These are phyloP conservation scores for Trichophyton benhamiae DNA, from an alignment of 2,329 filamentous ascomycete genomes.

Conservation along the genomic window DNA sequence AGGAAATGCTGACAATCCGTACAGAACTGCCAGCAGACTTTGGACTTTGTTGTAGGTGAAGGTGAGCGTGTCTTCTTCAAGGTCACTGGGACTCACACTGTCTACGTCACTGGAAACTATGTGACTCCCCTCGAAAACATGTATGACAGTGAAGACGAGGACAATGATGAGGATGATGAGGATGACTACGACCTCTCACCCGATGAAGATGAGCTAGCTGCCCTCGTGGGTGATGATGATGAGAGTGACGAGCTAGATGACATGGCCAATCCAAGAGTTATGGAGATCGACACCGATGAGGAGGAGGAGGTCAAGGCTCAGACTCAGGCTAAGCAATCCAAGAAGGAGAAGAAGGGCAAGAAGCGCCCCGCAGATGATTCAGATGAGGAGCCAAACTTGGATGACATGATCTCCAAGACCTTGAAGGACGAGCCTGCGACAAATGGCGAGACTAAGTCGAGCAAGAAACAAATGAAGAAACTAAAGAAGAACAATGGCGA, in stretches of 20 bases:
- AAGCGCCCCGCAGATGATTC: conserved; percentile 73
- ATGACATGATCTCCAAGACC: conserved; percentile 72
- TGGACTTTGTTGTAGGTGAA: conserved; percentile 84
- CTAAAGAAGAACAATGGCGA: conserved; percentile 98
- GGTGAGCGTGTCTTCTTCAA: conserved; percentile 86
- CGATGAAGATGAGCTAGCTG: conserved; percentile 60
- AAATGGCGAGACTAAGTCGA: conserved; percentile 54
- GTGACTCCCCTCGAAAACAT: conserved; percentile 54
- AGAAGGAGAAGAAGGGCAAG: conserved; percentile 65
- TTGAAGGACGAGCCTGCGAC: conserved; percentile 38
- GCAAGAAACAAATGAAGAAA: conserved; percentile 97
- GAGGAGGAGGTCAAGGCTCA: conserved; percentile 64
- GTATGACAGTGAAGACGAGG: conserved; percentile 11
- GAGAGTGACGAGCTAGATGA: conserved; percentile 68
- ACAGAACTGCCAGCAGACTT: conserved; percentile 85
- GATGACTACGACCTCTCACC: conserved; percentile 72
- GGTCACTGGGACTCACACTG: conserved; percentile 75
- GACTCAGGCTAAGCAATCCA: conserved; percentile 39
- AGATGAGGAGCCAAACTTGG: conserved; percentile 53
- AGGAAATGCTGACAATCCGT: conserved; percentile 3
- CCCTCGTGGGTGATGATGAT: conserved; percentile 41
- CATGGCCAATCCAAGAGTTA: conserved; percentile 66
- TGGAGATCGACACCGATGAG: conserved; percentile 69
- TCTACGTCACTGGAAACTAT: conserved; percentile 95
- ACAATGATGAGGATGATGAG: conserved; percentile 47